phyloP scores from a whole-genome alignment of 352 stramenopile species.

The Phytopythium litorale region DNA sequence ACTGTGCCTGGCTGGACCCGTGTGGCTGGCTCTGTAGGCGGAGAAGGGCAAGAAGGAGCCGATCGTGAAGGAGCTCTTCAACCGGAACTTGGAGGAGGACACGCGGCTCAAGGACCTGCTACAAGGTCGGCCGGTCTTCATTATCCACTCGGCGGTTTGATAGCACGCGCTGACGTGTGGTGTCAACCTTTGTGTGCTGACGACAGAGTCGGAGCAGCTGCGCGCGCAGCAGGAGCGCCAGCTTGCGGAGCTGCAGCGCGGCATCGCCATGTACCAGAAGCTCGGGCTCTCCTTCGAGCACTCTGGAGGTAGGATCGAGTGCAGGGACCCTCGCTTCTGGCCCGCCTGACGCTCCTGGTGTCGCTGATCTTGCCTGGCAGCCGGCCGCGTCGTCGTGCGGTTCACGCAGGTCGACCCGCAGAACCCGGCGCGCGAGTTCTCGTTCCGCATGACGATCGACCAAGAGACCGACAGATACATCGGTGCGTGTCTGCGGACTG shows the following conservation, averaged over 20 bases:
- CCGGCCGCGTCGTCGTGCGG: constrained; percentile 53
- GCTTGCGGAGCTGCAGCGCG: constrained; percentile 54
- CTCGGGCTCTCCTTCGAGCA: constrained; percentile 72
- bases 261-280: constrained; percentile 61
- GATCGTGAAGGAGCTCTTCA: constrained; percentile 59
- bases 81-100: constrained; percentile 53
- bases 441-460: constrained; percentile 69
- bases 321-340: neutral
- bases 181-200: neutral
- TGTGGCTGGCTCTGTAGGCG: constrained; percentile 6
- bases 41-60: constrained; percentile 59
- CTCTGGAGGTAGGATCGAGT: constrained; percentile 26
- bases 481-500: constrained; percentile 19
- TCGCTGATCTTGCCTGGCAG: constrained; percentile 11
- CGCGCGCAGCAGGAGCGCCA: constrained; percentile 40
- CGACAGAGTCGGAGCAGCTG: constrained; percentile 35
- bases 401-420: constrained; percentile 70
- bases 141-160: neutral
- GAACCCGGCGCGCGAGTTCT: constrained; percentile 59
- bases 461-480: constrained; percentile 53
- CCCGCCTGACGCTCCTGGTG: neutral
- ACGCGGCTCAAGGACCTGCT: constrained; percentile 46
- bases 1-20: neutral
- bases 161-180: neutral
- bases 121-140: constrained; percentile 9